These are phyloP conservation scores for Xylaria digitata DNA, from an alignment of 2,329 filamentous ascomycete species.

Conservation along the genomic window DNA sequence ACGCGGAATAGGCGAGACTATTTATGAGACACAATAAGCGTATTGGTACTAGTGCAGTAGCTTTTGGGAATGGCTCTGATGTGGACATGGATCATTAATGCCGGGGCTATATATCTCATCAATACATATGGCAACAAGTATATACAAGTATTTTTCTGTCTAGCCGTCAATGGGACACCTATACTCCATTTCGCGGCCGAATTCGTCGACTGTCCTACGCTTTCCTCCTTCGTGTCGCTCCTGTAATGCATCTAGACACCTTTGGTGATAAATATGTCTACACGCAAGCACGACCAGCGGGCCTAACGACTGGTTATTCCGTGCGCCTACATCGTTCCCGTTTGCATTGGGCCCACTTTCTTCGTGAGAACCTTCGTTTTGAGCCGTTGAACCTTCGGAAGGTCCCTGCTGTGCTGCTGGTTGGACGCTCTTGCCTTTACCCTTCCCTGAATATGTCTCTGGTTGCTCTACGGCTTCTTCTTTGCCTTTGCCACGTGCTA, in stretches of 20 bases:
- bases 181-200: constrained; percentile 60
- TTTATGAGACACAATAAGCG: neutral
- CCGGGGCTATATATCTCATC: constrained; percentile 13
- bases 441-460: constrained; percentile 53
- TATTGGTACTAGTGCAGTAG: neutral
- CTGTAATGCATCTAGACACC: constrained; percentile 74
- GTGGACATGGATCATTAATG: constrained; percentile 14
- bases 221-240: constrained; percentile 60
- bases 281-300: constrained; percentile 76
- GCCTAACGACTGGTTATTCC: constrained; percentile 64
- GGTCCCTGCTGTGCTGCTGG: constrained; percentile 21
- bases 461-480: constrained; percentile 33
- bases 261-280: constrained; percentile 76
- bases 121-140: constrained; percentile 18
- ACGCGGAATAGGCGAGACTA: neutral
- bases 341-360: constrained; percentile 54
- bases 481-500: constrained; percentile 52
- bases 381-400: constrained; percentile 22
- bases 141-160: constrained; percentile 27
- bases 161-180: constrained; percentile 69
- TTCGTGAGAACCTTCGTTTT: constrained; percentile 21
- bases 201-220: constrained; percentile 57
- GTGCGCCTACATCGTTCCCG: constrained; percentile 48
- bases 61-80: neutral
- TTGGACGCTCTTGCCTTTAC: constrained; percentile 67